A percentile compares a stretch with the other conserved stretches of the same genome.
Evolutionary conservation across 495 filamentous ascomycete species (phyloP).

Genomic region (Saxophila tyrrhenica): DNA sequence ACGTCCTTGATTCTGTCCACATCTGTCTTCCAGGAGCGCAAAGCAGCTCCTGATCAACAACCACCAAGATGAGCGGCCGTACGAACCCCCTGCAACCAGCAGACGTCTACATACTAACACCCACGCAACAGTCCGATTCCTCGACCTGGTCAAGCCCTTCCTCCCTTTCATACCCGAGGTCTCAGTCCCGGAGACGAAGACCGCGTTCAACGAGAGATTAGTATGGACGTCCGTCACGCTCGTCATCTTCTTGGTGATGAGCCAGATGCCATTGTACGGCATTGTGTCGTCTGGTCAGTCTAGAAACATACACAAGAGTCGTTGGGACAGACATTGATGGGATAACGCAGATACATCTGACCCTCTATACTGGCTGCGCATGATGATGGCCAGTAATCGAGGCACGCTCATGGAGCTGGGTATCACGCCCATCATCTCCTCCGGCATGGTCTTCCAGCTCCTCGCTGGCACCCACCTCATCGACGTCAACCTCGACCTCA

Average conservation of each 20-base stretch:
- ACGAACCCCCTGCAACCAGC: neutral
- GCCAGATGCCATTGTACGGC: slow-evolving; percentile 72
- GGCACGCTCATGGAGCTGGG: slow-evolving; percentile 98
- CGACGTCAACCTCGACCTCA: slow-evolving; percentile 90
- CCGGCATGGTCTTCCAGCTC: slow-evolving; percentile 99
- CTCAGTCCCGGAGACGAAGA: slow-evolving; percentile 88
- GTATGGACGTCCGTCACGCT: slow-evolving; percentile 99
- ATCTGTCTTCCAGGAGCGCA: neutral
- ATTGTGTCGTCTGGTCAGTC: slow-evolving; percentile 27
- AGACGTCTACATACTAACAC: neutral
- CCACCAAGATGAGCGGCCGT: too few species aligned
- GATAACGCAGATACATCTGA: slow-evolving; percentile 59
- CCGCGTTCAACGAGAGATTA: slow-evolving; percentile 82
- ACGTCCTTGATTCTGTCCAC: neutral
- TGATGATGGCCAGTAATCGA: slow-evolving; percentile 99
- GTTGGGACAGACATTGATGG: slow-evolving; percentile 1
- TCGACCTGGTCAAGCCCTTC: slow-evolving; percentile 99
- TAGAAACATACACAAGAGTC: neutral
- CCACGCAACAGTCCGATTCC: slow-evolving; percentile 70
- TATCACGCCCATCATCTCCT: slow-evolving; percentile 98
- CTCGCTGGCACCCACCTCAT: slow-evolving; percentile 99
- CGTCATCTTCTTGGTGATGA: slow-evolving; percentile 99
- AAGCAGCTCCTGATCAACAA: neutral
- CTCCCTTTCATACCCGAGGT: slow-evolving; percentile 98
- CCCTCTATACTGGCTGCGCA: slow-evolving; percentile 98